Base-by-base conservation (phyloP, 208 protist species). In the Crithidia brevicula region DNA sequence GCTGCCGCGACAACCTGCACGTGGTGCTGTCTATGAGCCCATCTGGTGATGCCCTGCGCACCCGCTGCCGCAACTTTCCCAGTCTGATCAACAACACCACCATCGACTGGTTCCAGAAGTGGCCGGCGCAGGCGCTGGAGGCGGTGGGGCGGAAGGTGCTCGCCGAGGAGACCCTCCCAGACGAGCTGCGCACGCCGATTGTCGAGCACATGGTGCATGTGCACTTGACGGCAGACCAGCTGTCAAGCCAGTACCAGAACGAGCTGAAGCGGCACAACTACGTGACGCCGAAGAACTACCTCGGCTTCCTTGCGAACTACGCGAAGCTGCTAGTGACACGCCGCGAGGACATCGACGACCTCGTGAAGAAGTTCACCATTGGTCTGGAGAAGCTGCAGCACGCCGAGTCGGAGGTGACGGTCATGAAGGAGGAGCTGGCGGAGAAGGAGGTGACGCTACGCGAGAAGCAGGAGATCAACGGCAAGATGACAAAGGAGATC, bases 101-200 rank as follows among this genome's bases (percentile, higher is more conserved):
- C 28, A 99, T 99, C 67, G 99, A 99, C 77, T 99, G 99, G 98
- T 99, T 99, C 78, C 85, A 95, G 65, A 96, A 98, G 76, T 99
- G 99, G 99, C 98, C 98, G 18, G 70, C 94, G 43, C 91, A 99
- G 76, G 98, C 98, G 10, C 92, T 99, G 22, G 69, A 94, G 64
- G 93, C 97, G 16, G 98, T 99, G 11, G 94, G 95, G 31, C 67
- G 74, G 16, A 89, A 90, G 56, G 74, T 96, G 30, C 75, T 98
- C 0, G 86, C 84, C 4, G 82, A 97, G 28, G 91, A 98, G 74
- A 84, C 93, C 62, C 74, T 99, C 27, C 88, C 96, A 0, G 83
- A 92, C n/a, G 83, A 96, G 45, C 61, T 93, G 63, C 88, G 93
- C 23, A 53, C 81, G 42, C 43, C 75, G 7, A 97, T 99, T 61